Evolutionary conservation across 768 basidiomycete species (phyloP).

Genomic region (Trametes coccinea): DNA sequence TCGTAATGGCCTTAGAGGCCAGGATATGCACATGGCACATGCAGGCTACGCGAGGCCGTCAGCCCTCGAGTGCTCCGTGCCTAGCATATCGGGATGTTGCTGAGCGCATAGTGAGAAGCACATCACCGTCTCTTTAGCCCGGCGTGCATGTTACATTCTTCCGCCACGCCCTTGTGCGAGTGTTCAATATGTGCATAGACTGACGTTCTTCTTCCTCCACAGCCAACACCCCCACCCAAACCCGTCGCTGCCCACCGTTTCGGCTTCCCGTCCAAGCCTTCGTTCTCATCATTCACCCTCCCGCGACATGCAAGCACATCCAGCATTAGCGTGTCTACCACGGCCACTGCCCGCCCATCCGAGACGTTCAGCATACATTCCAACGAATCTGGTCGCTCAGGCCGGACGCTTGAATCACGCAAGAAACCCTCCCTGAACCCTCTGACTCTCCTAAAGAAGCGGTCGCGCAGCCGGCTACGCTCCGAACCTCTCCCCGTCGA

Average conservation of each 20-base stretch:
- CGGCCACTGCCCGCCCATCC: slow-evolving; percentile 23
- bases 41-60: too few relatives aligned
- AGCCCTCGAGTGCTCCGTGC: too few relatives aligned
- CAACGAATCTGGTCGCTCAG: slow-evolving; percentile 23
- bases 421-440: slow-evolving; percentile 53
- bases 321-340: slow-evolving; percentile 25
- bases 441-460: slow-evolving; percentile 42
- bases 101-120: too few relatives aligned
- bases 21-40: too few relatives aligned
- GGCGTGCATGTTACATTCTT: not conserved
- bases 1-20: too few relatives aligned
- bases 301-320: slow-evolving; percentile 35
- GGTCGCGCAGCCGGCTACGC: slow-evolving; percentile 42
- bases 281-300: slow-evolving; percentile 44
- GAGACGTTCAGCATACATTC: slow-evolving; percentile 29
- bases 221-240: slow-evolving; percentile 49
- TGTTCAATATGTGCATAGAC: not conserved
- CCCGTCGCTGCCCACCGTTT: slow-evolving; percentile 31
- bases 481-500: slow-evolving; percentile 37
- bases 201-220: not conserved
- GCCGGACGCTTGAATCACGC: slow-evolving; percentile 39
- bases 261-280: slow-evolving; percentile 41
- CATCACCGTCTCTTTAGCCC: too few relatives aligned
- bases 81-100: too few relatives aligned
- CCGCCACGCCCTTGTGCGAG: not conserved